Conservation (phyloP, 768 basidiomycete species). For the Russula sp. region DNA sequence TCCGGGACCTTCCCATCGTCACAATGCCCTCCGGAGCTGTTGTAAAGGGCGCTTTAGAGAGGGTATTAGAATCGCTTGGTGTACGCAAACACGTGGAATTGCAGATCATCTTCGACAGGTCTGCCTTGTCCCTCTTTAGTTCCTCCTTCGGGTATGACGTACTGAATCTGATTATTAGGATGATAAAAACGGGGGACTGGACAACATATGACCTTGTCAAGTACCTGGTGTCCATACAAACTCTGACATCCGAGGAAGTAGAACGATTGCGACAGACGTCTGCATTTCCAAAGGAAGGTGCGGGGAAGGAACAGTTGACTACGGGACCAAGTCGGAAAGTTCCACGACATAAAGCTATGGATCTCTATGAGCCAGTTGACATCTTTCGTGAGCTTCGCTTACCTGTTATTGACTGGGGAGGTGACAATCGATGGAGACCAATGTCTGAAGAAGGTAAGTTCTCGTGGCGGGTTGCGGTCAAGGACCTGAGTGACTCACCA, state of each 20-base stretch:
- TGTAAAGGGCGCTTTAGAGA: slow-evolving; percentile 72
- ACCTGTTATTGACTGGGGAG: slow-evolving; percentile 87
- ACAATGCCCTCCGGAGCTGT: slow-evolving; percentile 58
- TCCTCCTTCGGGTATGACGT: neutral
- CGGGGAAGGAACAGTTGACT: slow-evolving; percentile 29
- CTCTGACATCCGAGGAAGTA: slow-evolving; percentile 55
- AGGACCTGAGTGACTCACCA: slow-evolving; percentile 1
- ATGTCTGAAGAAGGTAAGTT: slow-evolving; percentile 80
- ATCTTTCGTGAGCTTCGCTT: slow-evolving; percentile 68
- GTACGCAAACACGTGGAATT: slow-evolving; percentile 91
- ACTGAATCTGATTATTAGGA: slow-evolving; percentile 43
- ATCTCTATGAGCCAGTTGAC: slow-evolving; percentile 83
- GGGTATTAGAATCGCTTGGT: slow-evolving; percentile 66
- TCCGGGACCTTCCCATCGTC: slow-evolving; percentile 84
- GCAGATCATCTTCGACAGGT: slow-evolving; percentile 91
- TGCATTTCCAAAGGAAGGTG: slow-evolving; percentile 66
- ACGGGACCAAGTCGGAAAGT: slow-evolving; percentile 38
- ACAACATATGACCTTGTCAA: slow-evolving; percentile 78
- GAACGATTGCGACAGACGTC: slow-evolving; percentile 58
- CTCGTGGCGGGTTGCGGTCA: neutral
- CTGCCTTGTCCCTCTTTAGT: slow-evolving; percentile 18
- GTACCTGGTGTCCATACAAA: slow-evolving; percentile 82
- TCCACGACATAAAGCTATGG: slow-evolving; percentile 45
- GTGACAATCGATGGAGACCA: slow-evolving; percentile 69
- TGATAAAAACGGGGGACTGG: slow-evolving; percentile 91